phyloP scores from a whole-genome alignment of 208 protist genomes.

The Leishmania arabica region DNA sequence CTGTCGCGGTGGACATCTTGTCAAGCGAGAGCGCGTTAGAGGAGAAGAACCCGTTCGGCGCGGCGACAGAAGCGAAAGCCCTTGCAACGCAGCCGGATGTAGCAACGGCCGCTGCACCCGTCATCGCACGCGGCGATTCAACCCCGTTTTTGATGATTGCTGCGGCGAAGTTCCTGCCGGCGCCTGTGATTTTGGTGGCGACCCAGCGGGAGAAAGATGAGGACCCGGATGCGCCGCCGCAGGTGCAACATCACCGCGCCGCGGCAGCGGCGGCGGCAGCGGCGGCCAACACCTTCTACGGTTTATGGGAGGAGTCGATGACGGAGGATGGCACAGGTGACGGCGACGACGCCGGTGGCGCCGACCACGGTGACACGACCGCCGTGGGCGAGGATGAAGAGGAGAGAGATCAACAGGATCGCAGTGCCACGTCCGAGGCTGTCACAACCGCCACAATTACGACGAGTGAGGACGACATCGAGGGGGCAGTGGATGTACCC shows the following conservation, averaged over 20 bases:
- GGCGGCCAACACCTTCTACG: not conserved
- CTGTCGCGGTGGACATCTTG: not conserved
- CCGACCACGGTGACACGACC: not conserved
- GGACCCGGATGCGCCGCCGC: constrained; percentile 22
- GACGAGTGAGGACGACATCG: constrained; percentile 10
- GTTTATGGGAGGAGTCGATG: not conserved
- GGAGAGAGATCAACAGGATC: not conserved
- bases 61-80: not conserved
- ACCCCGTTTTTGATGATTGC: not conserved
- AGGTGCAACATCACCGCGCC: constrained; percentile 16
- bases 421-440: not conserved
- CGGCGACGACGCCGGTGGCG: not conserved
- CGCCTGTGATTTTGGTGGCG: not conserved
- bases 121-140: not conserved
- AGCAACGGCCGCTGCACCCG: not conserved
- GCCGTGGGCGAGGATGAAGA: not conserved
- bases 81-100: not conserved
- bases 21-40: no score
- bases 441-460: not conserved
- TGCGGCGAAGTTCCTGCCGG: not conserved
- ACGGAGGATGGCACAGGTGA: not conserved
- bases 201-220: constrained; percentile 13
- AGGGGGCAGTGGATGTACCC: constrained; percentile 16
- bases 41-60: not conserved
- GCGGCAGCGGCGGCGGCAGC: not conserved